These are phyloP conservation scores for Panicum virgatum DNA, from an alignment of 202 grass and related monocot species.

Conservation along the genomic window DNA sequence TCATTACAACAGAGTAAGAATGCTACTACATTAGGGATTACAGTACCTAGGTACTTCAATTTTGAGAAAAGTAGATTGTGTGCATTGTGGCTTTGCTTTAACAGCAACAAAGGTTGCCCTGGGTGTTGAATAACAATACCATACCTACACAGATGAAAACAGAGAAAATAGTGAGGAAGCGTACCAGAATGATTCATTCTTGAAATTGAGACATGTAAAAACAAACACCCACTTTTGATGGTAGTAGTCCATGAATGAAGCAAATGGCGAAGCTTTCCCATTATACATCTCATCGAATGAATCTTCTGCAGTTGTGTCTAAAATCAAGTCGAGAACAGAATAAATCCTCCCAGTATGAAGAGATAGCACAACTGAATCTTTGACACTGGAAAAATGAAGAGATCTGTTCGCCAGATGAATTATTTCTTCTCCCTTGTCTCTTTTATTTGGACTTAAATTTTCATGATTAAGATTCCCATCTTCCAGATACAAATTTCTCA, in stretches of 20 bases:
- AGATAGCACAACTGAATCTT: constrained; percentile 78
- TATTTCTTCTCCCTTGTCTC: constrained; percentile 38
- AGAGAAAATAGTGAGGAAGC: constrained; percentile 17
- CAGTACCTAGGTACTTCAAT: constrained; percentile 59
- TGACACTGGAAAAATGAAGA: constrained; percentile 52
- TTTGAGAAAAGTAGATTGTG: constrained; percentile 93
- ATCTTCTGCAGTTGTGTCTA: constrained; percentile 59
- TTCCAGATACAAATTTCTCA: constrained; percentile 62
- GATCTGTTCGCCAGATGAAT: constrained; percentile 83
- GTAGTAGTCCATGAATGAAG: constrained; percentile 70
- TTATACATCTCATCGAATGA: constrained; percentile 74
- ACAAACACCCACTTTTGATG: constrained; percentile 51
- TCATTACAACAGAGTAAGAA: constrained; percentile 20
- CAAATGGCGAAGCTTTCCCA: constrained; percentile 55
- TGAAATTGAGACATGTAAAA: constrained; percentile 7
- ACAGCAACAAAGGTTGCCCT: constrained; percentile 77
- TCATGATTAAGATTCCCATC: constrained; percentile 31
- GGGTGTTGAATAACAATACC: constrained; percentile 78
- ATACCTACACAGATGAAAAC: constrained; percentile 58
- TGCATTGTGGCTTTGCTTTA: constrained; percentile 93
- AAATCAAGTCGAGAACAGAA: constrained; percentile 70
- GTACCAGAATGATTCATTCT: constrained; percentile 19
- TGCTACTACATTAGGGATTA: not conserved
- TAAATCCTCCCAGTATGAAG: constrained; percentile 91
- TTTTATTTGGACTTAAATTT: constrained; percentile 27